Conservation (phyloP, 2,329 filamentous ascomycete species). For the Dryadomyces quercivorus region DNA sequence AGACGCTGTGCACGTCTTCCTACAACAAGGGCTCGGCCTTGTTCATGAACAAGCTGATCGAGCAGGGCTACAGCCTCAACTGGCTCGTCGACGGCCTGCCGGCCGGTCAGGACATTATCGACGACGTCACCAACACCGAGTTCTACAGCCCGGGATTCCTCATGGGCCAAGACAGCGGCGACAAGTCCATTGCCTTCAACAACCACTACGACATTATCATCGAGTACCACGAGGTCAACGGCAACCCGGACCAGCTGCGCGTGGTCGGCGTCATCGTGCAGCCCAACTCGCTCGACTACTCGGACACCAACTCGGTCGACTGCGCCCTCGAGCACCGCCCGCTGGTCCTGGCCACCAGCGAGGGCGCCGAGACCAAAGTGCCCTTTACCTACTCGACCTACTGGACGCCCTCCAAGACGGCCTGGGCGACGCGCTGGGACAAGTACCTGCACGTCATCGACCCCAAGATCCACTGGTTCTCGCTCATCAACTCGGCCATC, state of each 20-base stretch:
- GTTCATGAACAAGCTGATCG: slow-evolving; percentile 75
- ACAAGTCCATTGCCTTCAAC: slow-evolving; percentile 49
- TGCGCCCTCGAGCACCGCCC: slow-evolving; percentile 47
- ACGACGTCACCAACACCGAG: slow-evolving; percentile 60
- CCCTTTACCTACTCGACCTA: slow-evolving; percentile 87
- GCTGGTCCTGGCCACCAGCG: slow-evolving; percentile 50
- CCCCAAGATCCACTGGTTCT: slow-evolving; percentile 98
- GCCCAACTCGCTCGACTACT: slow-evolving; percentile 58
- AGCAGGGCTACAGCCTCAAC: slow-evolving; percentile 81
- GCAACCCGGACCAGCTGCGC: slow-evolving; percentile 56
- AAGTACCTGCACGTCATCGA: slow-evolving; percentile 97
- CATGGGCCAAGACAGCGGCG: slow-evolving; percentile 48
- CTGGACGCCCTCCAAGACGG: slow-evolving; percentile 74
- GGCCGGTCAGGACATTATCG: slow-evolving; percentile 70
- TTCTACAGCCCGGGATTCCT: slow-evolving; percentile 92
- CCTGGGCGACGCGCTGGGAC: slow-evolving; percentile 96
- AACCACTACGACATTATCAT: slow-evolving; percentile 94
- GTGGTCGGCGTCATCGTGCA: slow-evolving; percentile 89
- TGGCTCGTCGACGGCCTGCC: slow-evolving; percentile 93
- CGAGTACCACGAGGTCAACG: slow-evolving; percentile 76
- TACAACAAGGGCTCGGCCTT: slow-evolving; percentile 54
- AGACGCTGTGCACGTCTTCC: slow-evolving; percentile 57
- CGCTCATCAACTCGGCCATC: slow-evolving; percentile 87
- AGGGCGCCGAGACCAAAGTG: slow-evolving; percentile 47
- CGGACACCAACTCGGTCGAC: slow-evolving; percentile 42